These are phyloP conservation scores for Avena eriantha DNA, from an alignment of 176 grass and related monocot species.

Conservation along the genomic window DNA sequence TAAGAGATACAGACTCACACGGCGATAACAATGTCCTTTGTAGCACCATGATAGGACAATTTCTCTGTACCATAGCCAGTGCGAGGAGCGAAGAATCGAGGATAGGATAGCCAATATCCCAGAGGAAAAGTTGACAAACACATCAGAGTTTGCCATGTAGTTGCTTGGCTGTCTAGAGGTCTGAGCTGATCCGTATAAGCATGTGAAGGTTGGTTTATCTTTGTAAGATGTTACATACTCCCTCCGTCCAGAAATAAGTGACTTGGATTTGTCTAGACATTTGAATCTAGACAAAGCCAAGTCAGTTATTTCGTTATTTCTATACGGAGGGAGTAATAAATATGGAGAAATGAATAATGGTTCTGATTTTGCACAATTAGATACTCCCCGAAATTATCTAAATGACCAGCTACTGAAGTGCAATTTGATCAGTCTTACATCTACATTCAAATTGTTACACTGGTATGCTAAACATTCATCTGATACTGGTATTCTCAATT, in stretches of 20 bases:
- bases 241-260: too few species aligned
- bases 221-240: constrained; percentile 33
- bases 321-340: not conserved
- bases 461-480: not conserved
- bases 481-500: not conserved
- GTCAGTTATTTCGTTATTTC: too few species aligned
- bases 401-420: not conserved
- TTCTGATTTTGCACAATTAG: not conserved
- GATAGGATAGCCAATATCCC: not conserved
- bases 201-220: not conserved
- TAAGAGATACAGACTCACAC: not conserved
- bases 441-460: not conserved
- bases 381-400: not conserved
- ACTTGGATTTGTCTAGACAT: too few species aligned
- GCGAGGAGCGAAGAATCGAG: constrained; percentile 24
- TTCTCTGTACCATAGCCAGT: not conserved
- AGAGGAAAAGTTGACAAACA: not conserved
- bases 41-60: not conserved
- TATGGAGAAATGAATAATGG: constrained; percentile 14
- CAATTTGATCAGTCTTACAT: not conserved
- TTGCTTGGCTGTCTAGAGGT: constrained; percentile 9
- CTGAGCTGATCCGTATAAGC: constrained; percentile 11
- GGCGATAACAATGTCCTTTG: constrained; percentile 5
- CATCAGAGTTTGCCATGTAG: not conserved
- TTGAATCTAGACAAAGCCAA: too few species aligned